These are phyloP conservation scores for Amoeboaphelidium occidentale DNA, from an alignment of 371 early-diverging fungal species.

Conservation along the genomic window DNA sequence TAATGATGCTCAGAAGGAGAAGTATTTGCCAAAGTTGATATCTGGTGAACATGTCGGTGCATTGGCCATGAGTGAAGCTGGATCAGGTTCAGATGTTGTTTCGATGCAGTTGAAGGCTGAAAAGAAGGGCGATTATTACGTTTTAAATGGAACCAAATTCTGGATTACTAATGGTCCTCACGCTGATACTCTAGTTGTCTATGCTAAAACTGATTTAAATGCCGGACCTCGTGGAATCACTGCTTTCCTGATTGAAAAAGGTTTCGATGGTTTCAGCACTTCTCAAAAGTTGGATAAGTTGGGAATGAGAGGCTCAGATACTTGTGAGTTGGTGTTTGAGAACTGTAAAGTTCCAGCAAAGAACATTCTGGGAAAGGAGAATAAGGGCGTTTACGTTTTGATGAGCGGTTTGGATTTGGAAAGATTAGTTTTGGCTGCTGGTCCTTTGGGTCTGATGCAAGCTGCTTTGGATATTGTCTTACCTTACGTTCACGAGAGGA, in stretches of 20 bases:
- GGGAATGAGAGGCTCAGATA: conserved; percentile 92
- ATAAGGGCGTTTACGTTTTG: conserved; percentile 84
- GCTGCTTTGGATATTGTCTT: conserved; percentile 50
- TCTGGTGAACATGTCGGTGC: conserved; percentile 79
- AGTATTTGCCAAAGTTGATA: conserved; percentile 77
- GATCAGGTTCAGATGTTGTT: conserved; percentile 79
- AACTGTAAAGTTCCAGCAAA: conserved; percentile 75
- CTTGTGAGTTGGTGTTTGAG: conserved; percentile 85
- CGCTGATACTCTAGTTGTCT: conserved; percentile 74
- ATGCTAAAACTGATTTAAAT: conserved; percentile 66
- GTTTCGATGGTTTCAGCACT: conserved; percentile 54
- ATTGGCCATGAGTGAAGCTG: conserved; percentile 85
- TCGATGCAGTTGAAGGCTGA: conserved; percentile 73
- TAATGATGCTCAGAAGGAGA: conserved; percentile 58
- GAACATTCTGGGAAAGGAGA: conserved; percentile 63
- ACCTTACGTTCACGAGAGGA: conserved; percentile 66
- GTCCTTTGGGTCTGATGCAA: conserved; percentile 90
- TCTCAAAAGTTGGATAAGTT: conserved; percentile 82
- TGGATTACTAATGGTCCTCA: conserved; percentile 97
- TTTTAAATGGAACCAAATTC: conserved; percentile 67
- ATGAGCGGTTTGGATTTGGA: conserved; percentile 89
- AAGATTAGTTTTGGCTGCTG: conserved; percentile 71
- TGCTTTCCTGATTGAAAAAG: conserved; percentile 79
- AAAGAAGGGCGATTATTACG: conserved; percentile 33
- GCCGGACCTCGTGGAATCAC: conserved; percentile 73